These are phyloP conservation scores for Trypanosoma brucei DNA, from an alignment of 208 protist genomes.

Conservation along the genomic window DNA sequence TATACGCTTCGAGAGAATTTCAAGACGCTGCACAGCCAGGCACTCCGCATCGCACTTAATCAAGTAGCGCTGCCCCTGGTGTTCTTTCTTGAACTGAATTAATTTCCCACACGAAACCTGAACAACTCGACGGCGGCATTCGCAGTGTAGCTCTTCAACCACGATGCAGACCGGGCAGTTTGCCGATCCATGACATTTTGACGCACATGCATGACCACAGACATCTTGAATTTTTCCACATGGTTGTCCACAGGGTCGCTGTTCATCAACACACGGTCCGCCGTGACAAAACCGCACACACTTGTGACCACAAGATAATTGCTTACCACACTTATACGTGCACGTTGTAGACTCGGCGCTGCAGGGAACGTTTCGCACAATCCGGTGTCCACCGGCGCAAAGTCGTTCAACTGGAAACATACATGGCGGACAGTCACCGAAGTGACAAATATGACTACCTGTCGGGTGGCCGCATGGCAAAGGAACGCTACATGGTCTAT, in stretches of 20 bases:
- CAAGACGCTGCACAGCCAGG: constrained; percentile 25
- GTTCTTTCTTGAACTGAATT: constrained; percentile 17
- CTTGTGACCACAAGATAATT: constrained; percentile 55
- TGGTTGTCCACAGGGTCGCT: constrained; percentile 30
- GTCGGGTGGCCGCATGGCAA: constrained; percentile 42
- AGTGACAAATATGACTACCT: constrained; percentile 60
- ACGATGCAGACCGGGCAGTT: constrained; percentile 47
- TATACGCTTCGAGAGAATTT: constrained; percentile 20
- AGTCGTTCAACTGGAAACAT: constrained; percentile 27
- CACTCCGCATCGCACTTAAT: constrained; percentile 30
- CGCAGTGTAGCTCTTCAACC: constrained; percentile 34
- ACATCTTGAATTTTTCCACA: constrained; percentile 34
- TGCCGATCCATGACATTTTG: constrained; percentile 39
- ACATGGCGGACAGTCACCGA: constrained; percentile 68
- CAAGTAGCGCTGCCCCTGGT: constrained; percentile 21
- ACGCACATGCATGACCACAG: constrained; percentile 57
- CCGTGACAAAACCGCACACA: constrained; percentile 56
- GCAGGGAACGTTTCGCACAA: constrained; percentile 29
- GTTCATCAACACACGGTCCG: constrained; percentile 41
- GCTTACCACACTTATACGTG: constrained; percentile 33
- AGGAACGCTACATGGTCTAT: constrained; percentile 30
- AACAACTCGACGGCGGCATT: constrained; percentile 39
- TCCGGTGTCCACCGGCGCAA: constrained; percentile 46
- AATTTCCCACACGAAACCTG: constrained; percentile 42
- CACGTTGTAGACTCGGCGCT: constrained; percentile 33